Evolutionary conservation across 192 early-diverging fungal species (phyloP), one percentile per base, ranked within the genome.

Genomic region (Coemansia sp.): DNA sequence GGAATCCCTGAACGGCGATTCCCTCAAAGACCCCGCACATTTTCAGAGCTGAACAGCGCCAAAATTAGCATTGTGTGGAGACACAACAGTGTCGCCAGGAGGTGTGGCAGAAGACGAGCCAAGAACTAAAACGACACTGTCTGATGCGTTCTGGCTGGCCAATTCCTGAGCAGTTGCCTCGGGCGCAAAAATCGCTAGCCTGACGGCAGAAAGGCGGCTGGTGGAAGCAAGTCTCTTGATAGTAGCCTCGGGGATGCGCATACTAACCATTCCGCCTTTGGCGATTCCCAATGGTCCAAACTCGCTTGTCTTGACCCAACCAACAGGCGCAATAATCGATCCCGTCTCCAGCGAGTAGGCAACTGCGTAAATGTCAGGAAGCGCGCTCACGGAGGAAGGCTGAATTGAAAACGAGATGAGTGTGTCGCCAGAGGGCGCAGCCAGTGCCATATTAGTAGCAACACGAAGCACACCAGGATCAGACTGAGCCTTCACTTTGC

Each of bases 211-310:
- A 2, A 38, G 25, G 6, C 53, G 38, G 34, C 51, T 64, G 23
- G 46, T n/a, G 5, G 27, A 50, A 9, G 45, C 36, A 34, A 70
- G 29, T 4, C 17, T 36, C 6, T 55, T 38, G 15, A 70, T 37
- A 41, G 34, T 10, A 36, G 59, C 9, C 5, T 31, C 46, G 15
- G 68, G 61, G 15, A 69, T 69, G 42, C 68, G 68, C 32, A 69
- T 59, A 27, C 68, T 69, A 42, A 69, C 68, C 68, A 69, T 69
- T 12, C 68, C 68, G n/a, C 68, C 68, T 36, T 38, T 63, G 12
- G 10, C 23, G 25, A 69, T 23, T n/a, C 68, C 68, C n/a, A 69
- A 27, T 3, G 59, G 12, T 7, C 15, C 21, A 27, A 57, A 38
- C 15, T 69, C 55, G 10, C 29, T 60, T 2, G 46, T 27, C 8